These are phyloP conservation scores for Ailanthus altissimus DNA, from an alignment of 345 rosid genomes.

Conservation along the genomic window DNA sequence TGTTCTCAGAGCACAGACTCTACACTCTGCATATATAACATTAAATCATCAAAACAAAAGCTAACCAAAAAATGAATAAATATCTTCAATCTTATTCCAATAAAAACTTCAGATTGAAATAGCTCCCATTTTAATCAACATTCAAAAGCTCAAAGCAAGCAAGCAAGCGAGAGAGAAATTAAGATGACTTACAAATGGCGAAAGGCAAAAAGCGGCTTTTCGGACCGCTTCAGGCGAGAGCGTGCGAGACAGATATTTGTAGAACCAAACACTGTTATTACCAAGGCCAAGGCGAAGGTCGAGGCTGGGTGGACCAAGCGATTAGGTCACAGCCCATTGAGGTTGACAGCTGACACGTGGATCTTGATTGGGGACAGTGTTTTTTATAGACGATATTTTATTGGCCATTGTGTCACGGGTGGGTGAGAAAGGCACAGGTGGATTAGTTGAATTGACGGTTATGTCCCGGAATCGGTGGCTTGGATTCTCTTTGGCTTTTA, in stretches of 20 bases:
- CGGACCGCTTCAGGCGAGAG: constrained; percentile 21
- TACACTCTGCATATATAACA: constrained; percentile 18
- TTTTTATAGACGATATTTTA: neutral
- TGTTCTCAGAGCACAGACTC: constrained; percentile 25
- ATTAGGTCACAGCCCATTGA: constrained; percentile 2
- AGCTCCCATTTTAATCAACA: neutral
- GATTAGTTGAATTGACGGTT: neutral
- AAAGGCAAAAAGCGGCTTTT: constrained; percentile 14
- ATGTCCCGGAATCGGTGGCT: constrained; percentile 1
- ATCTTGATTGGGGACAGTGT: neutral
- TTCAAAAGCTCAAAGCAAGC: neutral
- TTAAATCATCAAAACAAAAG: too few species aligned
- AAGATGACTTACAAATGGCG: neutral
- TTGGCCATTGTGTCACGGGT: neutral
- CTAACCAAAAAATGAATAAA: neutral
- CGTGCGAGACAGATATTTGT: constrained; percentile 3
- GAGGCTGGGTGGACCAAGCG: neutral
- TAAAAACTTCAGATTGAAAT: neutral
- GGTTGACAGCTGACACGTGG: constrained; percentile 15
- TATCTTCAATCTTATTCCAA: neutral
- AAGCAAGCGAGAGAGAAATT: too few species aligned
- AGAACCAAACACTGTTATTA: neutral
- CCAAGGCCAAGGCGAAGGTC: neutral
- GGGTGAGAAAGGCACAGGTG: neutral
- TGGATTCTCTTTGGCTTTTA: neutral